Conservation (phyloP, 768 basidiomycete species). For the Russula sp. region DNA sequence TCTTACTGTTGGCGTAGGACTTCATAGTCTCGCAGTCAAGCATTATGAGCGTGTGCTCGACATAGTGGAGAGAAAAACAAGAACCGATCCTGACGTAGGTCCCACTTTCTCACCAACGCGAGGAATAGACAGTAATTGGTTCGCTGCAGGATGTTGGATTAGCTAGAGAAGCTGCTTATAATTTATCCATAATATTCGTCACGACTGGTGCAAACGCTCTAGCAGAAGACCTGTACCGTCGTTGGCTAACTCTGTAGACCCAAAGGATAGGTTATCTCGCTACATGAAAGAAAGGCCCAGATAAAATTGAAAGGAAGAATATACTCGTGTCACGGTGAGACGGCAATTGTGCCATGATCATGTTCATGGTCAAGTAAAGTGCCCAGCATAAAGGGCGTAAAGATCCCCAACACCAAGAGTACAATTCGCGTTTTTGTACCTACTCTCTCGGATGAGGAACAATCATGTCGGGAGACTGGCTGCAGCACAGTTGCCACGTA, state of each 20-base stretch:
- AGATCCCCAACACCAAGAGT: conserved; percentile 16
- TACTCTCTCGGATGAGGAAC: conserved; percentile 7
- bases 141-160: conserved; percentile 41
- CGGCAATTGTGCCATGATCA: neutral
- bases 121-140: neutral
- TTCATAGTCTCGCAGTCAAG: conserved; percentile 71
- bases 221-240: conserved; percentile 61
- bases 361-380: conserved; percentile 16
- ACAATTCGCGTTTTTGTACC: conserved; percentile 13
- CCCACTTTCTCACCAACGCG: neutral
- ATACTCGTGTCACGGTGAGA: neutral
- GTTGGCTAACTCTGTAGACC: conserved; percentile 64
- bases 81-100: conserved; percentile 29
- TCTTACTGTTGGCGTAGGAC: conserved; percentile 38
- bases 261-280: neutral
- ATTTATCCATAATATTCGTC: conserved; percentile 75
- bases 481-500: conserved; percentile 93
- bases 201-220: conserved; percentile 67
- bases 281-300: neutral
- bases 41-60: conserved; percentile 79
- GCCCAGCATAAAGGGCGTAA: conserved; percentile 15
- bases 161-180: conserved; percentile 78
- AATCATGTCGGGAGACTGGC: conserved; percentile 43
- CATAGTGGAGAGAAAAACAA: conserved; percentile 42
- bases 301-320: neutral